These are phyloP conservation scores for Gossypium australe DNA, from an alignment of 345 rosid species.

Conservation along the genomic window DNA sequence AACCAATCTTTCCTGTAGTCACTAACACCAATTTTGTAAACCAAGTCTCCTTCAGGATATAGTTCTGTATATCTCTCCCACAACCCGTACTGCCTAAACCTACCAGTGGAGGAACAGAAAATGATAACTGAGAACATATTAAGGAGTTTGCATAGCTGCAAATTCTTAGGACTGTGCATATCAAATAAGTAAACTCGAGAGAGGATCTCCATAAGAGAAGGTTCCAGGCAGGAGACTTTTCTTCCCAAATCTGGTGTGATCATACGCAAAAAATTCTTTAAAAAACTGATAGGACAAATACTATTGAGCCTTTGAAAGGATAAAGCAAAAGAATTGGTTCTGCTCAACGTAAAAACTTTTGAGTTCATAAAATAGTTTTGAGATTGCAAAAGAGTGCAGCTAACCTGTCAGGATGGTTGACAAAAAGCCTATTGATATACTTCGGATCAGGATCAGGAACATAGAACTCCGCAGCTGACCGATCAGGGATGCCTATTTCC, in stretches of 20 bases:
- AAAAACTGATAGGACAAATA: neutral
- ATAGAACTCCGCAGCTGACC: slow-evolving; percentile 72
- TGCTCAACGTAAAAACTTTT: neutral
- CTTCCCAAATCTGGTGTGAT: neutral
- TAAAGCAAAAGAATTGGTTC: neutral
- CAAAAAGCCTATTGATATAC: slow-evolving; percentile 54
- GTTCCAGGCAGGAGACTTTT: neutral
- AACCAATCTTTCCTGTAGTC: slow-evolving; percentile 83
- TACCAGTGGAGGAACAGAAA: slow-evolving; percentile 19
- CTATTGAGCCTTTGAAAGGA: neutral
- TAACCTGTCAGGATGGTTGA: slow-evolving; percentile 78
- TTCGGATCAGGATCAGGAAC: slow-evolving; percentile 75
- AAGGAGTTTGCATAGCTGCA: neutral
- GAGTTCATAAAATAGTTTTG: neutral
- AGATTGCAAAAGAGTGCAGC: neutral
- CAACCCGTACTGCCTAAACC: slow-evolving; percentile 93
- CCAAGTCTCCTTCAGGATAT: slow-evolving; percentile 75
- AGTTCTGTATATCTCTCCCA: slow-evolving; percentile 82
- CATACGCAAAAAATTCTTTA: neutral
- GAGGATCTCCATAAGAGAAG: neutral
- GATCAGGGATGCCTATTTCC: slow-evolving; percentile 91
- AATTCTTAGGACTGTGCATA: neutral
- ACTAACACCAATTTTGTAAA: slow-evolving; percentile 67
- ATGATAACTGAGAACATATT: neutral
- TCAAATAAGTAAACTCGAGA: slow-evolving; percentile 1